Evolutionary conservation across 1,284 basidiomycete species (phyloP).

Genomic region (Rhodofomes roseus): DNA sequence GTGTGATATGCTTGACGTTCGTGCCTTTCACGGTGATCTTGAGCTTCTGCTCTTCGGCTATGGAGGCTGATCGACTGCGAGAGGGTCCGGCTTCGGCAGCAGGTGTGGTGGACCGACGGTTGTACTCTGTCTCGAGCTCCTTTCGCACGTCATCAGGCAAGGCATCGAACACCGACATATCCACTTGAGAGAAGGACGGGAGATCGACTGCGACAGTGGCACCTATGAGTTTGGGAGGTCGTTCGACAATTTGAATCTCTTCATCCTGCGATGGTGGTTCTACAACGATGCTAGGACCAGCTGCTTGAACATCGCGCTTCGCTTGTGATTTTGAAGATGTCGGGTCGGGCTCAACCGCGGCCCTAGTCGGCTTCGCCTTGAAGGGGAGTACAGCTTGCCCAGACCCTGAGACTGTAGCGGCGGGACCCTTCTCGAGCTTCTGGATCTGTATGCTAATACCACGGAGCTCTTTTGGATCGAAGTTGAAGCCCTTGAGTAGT

Average conservation of each 20-base stretch:
- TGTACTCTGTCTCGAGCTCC: conserved; percentile 69
- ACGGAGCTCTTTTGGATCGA: conserved; percentile 85
- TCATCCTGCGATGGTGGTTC: conserved; percentile 35
- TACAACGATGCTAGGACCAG: conserved; percentile 26
- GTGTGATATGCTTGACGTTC: conserved; percentile 55
- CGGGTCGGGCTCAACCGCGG: not conserved
- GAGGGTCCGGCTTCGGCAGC: conserved; percentile 5
- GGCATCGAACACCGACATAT: conserved; percentile 66
- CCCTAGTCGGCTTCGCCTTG: conserved; percentile 23
- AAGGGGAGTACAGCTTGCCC: conserved; percentile 59
- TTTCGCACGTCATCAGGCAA: conserved; percentile 67
- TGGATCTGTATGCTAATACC: conserved; percentile 93
- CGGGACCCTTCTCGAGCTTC: conserved; percentile 64
- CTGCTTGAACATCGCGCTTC: not conserved
- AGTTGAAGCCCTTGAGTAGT: conserved; percentile 68
- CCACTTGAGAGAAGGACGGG: conserved; percentile 74
- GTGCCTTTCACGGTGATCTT: conserved; percentile 31
- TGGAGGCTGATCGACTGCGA: conserved; percentile 13
- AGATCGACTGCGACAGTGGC: conserved; percentile 33
- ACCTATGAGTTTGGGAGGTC: conserved; percentile 4
- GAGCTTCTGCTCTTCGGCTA: conserved; percentile 22
- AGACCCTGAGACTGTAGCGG: conserved; percentile 23
- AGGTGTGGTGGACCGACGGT: conserved; percentile 52
- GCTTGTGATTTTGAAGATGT: not conserved
- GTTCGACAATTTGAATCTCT: conserved; percentile 15